Evolutionary conservation across 257 asterid genomes (phyloP).

Genomic region (Datura wrightii): DNA sequence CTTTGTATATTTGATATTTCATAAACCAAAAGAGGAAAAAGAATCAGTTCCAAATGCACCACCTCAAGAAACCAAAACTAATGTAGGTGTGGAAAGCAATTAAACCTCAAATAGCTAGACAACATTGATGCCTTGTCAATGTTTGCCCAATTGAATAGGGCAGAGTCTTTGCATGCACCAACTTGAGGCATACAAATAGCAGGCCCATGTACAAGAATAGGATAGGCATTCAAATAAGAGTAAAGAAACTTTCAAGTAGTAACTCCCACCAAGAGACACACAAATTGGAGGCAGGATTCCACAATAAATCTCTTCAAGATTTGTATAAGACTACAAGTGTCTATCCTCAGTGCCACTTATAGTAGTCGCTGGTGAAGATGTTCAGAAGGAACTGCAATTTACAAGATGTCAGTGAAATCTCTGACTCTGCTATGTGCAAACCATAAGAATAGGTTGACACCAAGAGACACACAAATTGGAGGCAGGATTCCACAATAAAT

Average conservation of each 20-base stretch:
- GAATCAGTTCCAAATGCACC: neutral
- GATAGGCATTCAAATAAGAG: neutral
- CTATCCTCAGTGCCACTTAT: neutral
- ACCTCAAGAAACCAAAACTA: constrained; percentile 9
- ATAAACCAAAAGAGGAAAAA: neutral
- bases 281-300: neutral
- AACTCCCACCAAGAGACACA: constrained; percentile 2
- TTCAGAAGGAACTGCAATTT: neutral
- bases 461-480: constrained; percentile 16
- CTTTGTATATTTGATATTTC: neutral
- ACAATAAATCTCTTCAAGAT: neutral
- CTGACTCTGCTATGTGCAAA: neutral
- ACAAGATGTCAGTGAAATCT: neutral
- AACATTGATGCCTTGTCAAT: constrained; percentile 7
- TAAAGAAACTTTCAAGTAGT: neutral
- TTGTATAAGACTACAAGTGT: neutral
- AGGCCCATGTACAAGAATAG: constrained; percentile 5
- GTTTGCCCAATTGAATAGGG: neutral
- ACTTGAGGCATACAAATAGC: constrained; percentile 2
- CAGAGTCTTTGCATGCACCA: constrained; percentile 19
- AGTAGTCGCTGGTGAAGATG: neutral
- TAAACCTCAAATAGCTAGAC: neutral
- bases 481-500: neutral
- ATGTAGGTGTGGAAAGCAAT: neutral
- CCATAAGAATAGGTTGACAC: neutral